Percentiles rank a stretch among this genome's conserved stretches.
These are phyloP conservation scores for Trifolium fragiferum DNA, from an alignment of 306 rosid species.

Conservation along the genomic window DNA sequence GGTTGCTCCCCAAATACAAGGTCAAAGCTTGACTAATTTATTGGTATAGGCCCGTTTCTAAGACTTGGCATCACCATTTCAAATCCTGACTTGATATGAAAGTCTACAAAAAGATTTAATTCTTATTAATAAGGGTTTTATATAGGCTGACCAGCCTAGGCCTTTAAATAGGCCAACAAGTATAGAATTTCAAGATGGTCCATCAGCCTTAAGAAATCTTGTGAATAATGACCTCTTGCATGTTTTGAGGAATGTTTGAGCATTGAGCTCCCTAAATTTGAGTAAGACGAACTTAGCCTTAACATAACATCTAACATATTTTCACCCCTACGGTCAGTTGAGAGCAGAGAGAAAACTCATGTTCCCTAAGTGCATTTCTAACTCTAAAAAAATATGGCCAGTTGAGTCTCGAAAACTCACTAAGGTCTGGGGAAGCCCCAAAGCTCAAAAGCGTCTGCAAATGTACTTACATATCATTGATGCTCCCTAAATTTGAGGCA, in stretches of 20 bases:
- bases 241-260: not conserved
- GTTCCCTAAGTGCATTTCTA: not conserved
- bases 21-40: not conserved
- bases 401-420: not conserved
- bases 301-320: not conserved
- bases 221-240: slow-evolving; percentile 1
- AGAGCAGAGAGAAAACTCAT: not conserved
- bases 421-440: not conserved
- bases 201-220: not conserved
- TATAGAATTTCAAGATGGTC: not conserved
- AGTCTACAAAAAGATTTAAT: not conserved
- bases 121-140: not conserved
- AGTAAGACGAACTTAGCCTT: not conserved
- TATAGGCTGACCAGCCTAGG: not conserved
- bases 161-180: not conserved
- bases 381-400: not conserved
- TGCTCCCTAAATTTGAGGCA: not conserved
- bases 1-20: not conserved
- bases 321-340: not conserved
- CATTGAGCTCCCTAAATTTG: slow-evolving; percentile 1
- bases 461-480: no score
- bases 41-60: not conserved
- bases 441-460: not conserved
- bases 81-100: not conserved
- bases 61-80: not conserved